Percentiles rank a stretch among this genome's conserved stretches.
Evolutionary conservation across 495 filamentous ascomycete species (phyloP).

Genomic region (Penicillium chermesinum): DNA sequence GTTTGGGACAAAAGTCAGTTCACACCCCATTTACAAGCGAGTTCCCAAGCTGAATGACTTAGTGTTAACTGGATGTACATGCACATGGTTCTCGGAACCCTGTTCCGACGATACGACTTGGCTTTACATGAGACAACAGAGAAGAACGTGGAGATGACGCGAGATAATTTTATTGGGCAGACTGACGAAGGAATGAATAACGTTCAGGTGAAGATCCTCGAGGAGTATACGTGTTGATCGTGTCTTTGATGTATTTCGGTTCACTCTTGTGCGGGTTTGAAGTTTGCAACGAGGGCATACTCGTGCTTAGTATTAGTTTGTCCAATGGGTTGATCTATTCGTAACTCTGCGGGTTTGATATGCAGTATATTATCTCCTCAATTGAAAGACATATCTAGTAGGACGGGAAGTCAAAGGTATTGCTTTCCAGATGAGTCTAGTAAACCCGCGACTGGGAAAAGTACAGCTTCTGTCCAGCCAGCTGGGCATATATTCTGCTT

Average conservation of each 20-base stretch:
- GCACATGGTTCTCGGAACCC: conserved; percentile 1
- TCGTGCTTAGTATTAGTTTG: too few species aligned
- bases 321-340: too few species aligned
- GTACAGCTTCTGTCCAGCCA: too few species aligned
- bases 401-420: too few species aligned
- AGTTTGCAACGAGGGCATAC: background rate
- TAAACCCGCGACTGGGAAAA: too few species aligned
- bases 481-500: too few species aligned
- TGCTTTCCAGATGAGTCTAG: too few species aligned
- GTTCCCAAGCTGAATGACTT: background rate
- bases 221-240: conserved; percentile 1
- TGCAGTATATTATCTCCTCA: too few species aligned
- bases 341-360: too few species aligned
- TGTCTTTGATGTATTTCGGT: background rate
- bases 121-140: conserved; percentile 11
- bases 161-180: conserved; percentile 28
- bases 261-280: background rate
- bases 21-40: background rate
- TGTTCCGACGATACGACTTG: conserved; percentile 7
- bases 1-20: conserved; percentile 43
- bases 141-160: conserved; percentile 22
- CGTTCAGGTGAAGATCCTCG: conserved; percentile 20
- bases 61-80: conserved; percentile 7
- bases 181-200: conserved; percentile 15
- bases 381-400: too few species aligned